Percentiles rank a stretch among this genome's conserved stretches.
Conservation (phyloP, 371 early-diverging fungal genomes). For the Mucor velutinosus region DNA sequence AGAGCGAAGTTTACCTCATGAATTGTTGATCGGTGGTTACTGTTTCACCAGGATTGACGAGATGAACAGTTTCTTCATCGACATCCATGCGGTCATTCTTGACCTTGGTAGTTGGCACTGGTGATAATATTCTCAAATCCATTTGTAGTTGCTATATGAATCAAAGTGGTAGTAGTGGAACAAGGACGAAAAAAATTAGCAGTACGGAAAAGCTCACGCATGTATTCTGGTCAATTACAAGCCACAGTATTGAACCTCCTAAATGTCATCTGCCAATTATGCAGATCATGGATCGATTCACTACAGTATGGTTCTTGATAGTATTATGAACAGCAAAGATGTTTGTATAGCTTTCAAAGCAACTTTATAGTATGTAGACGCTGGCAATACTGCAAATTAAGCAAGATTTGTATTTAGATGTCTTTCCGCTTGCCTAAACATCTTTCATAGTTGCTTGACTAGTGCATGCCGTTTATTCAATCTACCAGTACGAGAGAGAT, state of each 20-base stretch:
- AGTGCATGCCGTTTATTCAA: no score
- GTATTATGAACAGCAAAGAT: no score
- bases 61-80: constrained; percentile 44
- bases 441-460: no score
- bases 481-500: no score
- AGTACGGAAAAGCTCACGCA: neutral
- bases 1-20: constrained; percentile 66
- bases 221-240: neutral
- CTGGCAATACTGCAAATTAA: no score
- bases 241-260: constrained; percentile 1
- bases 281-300: neutral
- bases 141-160: constrained; percentile 7
- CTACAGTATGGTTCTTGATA: no score
- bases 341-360: no score
- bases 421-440: no score
- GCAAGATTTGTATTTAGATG: no score
- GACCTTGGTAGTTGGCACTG: constrained; percentile 32
- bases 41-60: constrained; percentile 89
- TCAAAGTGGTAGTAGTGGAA: neutral
- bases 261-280: neutral
- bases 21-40: constrained; percentile 84
- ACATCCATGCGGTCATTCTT: constrained; percentile 45
- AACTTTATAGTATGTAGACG: no score
- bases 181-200: constrained; percentile 1
- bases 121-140: constrained; percentile 41